Conservation (phyloP, 1,139 yeast genomes). For the Hemisphaericaspora subhashii region DNA sequence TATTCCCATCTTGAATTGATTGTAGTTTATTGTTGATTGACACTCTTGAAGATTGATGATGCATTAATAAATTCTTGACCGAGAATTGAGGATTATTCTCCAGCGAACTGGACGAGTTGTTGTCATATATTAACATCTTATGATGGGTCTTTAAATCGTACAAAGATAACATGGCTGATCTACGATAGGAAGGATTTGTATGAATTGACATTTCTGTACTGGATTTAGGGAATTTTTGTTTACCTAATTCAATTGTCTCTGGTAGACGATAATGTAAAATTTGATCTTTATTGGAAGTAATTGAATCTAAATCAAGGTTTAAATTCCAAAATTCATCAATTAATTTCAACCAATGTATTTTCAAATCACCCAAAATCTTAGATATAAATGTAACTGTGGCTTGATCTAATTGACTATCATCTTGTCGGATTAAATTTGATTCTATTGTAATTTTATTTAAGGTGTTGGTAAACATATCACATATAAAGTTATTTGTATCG, state of each 20-base stretch:
- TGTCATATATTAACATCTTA: slow-evolving; percentile 38
- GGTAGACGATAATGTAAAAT: slow-evolving; percentile 31
- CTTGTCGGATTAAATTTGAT: slow-evolving; percentile 26
- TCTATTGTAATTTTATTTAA: slow-evolving; percentile 46
- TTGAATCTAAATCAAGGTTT: slow-evolving; percentile 24
- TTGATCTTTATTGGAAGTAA: slow-evolving; percentile 15
- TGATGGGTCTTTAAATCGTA: slow-evolving; percentile 43
- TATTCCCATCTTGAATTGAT: slow-evolving; percentile 19
- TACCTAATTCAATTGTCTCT: slow-evolving; percentile 22
- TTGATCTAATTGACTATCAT: slow-evolving; percentile 8
- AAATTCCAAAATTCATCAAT: slow-evolving; percentile 36
- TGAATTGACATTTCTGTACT: slow-evolving; percentile 42
- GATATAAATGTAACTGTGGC: slow-evolving; percentile 27
- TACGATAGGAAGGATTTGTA: slow-evolving; percentile 52
- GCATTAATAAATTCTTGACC: slow-evolving; percentile 38
- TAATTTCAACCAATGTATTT: slow-evolving; percentile 40
- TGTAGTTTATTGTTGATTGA: slow-evolving; percentile 36
- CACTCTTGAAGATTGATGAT: slow-evolving; percentile 41
- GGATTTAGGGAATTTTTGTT: slow-evolving; percentile 28
- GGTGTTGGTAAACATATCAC: slow-evolving; percentile 48
- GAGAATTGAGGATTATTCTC: slow-evolving; percentile 43
- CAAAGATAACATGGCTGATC: slow-evolving; percentile 56
- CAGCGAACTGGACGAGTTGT: slow-evolving; percentile 14
- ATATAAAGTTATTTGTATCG: slow-evolving; percentile 42
- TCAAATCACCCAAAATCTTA: slow-evolving; percentile 47